Conservation (phyloP, 1,284 basidiomycete species). For the Quambalaria eucalypti region DNA sequence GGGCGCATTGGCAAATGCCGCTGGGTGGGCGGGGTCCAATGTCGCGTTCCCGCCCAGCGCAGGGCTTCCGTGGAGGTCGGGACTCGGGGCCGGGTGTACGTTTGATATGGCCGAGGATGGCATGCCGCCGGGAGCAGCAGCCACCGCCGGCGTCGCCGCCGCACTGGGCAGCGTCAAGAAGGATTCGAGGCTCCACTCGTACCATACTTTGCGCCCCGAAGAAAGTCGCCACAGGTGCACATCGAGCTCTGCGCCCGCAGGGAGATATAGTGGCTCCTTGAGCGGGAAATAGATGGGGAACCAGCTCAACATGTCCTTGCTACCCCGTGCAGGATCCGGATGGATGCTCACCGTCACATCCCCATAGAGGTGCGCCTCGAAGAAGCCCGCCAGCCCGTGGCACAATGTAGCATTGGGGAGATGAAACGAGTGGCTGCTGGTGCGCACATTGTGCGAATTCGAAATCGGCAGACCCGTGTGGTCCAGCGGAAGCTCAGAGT, state of each 20-base stretch:
- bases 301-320: conserved; percentile 93
- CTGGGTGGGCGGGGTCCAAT: background rate
- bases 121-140: background rate
- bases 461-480: conserved; percentile 45
- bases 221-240: conserved; percentile 91
- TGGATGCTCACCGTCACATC: conserved; percentile 86
- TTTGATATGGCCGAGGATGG: background rate
- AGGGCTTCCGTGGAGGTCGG: background rate
- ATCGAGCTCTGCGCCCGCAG: conserved; percentile 79
- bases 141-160: conserved; percentile 5
- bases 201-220: conserved; percentile 74
- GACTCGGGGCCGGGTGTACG: background rate
- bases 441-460: conserved; percentile 49
- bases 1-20: conserved; percentile 34
- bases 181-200: conserved; percentile 93
- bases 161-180: conserved; percentile 58
- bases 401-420: conserved; percentile 90
- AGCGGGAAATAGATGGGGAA: conserved; percentile 92
- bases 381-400: conserved; percentile 96
- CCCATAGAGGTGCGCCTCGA: conserved; percentile 85
- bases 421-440: conserved; percentile 60
- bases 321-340: conserved; percentile 68
- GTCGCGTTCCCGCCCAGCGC: background rate
- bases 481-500: conserved; percentile 6
- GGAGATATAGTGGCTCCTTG: conserved; percentile 79